phyloP scores from a whole-genome alignment of 441 rosid species.

The Gossypium laxum region DNA sequence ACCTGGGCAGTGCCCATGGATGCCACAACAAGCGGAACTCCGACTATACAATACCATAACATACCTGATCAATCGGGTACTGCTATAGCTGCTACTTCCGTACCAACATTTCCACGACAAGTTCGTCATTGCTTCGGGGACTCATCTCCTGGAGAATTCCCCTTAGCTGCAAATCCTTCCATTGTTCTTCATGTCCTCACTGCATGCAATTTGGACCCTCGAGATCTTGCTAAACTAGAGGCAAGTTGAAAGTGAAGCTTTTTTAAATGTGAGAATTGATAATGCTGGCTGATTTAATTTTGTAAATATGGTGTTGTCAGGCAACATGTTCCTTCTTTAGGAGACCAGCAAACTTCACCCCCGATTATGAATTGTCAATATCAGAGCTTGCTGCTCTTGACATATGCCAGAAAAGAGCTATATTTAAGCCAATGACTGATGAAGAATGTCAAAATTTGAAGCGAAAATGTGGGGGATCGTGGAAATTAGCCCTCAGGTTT shows the following conservation, averaged over 20 bases:
- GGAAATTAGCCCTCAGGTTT: slow-evolving; percentile 84
- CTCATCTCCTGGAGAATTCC: slow-evolving; percentile 81
- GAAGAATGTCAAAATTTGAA: slow-evolving; percentile 62
- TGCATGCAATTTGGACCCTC: slow-evolving; percentile 70
- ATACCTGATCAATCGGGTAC: slow-evolving; percentile 58
- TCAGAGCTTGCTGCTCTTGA: slow-evolving; percentile 92
- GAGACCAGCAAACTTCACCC: slow-evolving; percentile 80
- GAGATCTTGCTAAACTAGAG: slow-evolving; percentile 92
- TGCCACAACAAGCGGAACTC: slow-evolving; percentile 67
- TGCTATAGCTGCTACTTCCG: slow-evolving; percentile 41
- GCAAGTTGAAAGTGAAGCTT: slow-evolving; percentile 35
- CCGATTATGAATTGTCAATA: slow-evolving; percentile 59
- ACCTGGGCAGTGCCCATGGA: slow-evolving; percentile 76
- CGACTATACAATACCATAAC: slow-evolving; percentile 54
- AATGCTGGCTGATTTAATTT: slow-evolving; percentile 48
- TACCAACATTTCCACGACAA: slow-evolving; percentile 48
- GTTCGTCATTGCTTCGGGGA: slow-evolving; percentile 76
- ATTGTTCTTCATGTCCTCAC: slow-evolving; percentile 90
- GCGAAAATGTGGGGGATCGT: slow-evolving; percentile 80
- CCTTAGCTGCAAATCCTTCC: slow-evolving; percentile 84
- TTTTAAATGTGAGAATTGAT: slow-evolving; percentile 31
- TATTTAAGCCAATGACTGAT: slow-evolving; percentile 67
- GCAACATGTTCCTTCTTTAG: slow-evolving; percentile 91
- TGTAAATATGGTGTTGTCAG: slow-evolving; percentile 41
- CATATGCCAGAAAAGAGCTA: slow-evolving; percentile 73